Percentiles rank a stretch among this genome's conserved stretches.
These are phyloP conservation scores for Hypomyces rosellus DNA, from an alignment of 2,329 filamentous ascomycete species.

Conservation along the genomic window DNA sequence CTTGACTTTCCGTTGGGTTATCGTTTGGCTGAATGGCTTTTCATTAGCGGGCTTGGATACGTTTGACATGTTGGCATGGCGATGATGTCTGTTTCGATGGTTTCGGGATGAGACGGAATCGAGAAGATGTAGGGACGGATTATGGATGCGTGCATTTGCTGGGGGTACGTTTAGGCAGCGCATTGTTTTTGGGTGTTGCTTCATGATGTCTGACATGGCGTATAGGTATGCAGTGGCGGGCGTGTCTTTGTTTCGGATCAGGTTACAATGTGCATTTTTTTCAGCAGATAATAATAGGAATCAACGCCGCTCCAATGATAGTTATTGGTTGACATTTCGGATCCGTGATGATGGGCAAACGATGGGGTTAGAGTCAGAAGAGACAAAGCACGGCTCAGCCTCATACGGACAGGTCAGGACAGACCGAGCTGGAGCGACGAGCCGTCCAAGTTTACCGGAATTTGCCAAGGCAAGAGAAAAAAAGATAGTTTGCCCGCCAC, in stretches of 20 bases:
- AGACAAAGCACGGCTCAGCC: too few species aligned
- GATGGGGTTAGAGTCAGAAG: too few species aligned
- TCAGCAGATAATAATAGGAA: background rate
- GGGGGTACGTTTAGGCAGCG: too few species aligned
- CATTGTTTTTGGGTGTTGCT: too few species aligned
- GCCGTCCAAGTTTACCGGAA: too few species aligned
- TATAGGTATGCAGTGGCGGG: background rate
- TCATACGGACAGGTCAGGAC: too few species aligned
- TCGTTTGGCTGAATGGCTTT: background rate
- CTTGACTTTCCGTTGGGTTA: conserved; percentile 1
- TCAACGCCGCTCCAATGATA: background rate
- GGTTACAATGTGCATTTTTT: background rate
- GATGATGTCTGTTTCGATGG: background rate
- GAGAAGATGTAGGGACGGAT: background rate
- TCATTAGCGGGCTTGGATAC: background rate
- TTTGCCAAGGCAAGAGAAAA: background rate
- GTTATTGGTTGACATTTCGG: too few species aligned
- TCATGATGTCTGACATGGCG: too few species aligned
- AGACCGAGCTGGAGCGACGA: too few species aligned
- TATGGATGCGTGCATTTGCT: too few species aligned
- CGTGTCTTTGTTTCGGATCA: background rate
- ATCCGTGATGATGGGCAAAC: too few species aligned
- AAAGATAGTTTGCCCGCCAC: background rate
- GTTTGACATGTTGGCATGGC: background rate
- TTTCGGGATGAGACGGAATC: background rate